These are phyloP conservation scores for Medakamo hakoo DNA, from an alignment of 139 green algal genomes.

Conservation along the genomic window DNA sequence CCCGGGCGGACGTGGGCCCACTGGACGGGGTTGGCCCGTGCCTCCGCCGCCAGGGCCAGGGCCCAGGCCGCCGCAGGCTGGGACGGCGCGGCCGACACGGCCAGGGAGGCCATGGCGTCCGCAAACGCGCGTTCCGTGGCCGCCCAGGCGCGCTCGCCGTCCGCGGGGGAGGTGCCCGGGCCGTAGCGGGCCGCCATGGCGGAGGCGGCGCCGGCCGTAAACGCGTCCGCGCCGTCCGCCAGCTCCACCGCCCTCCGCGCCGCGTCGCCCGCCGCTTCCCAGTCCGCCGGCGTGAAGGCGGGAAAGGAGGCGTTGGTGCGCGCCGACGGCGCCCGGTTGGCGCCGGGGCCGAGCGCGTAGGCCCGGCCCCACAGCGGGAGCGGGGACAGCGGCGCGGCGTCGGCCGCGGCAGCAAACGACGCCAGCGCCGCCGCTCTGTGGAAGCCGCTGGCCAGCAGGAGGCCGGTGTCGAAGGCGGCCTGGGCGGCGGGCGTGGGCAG, in stretches of 20 bases:
- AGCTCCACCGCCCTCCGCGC: background rate
- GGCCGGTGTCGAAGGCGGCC: background rate
- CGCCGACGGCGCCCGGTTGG: background rate
- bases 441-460: background rate
- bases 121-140: background rate
- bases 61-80: too few species aligned
- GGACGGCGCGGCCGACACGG: too few species aligned
- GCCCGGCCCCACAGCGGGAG: background rate
- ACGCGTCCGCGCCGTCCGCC: too few species aligned
- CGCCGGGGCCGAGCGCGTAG: background rate
- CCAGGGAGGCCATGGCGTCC: background rate
- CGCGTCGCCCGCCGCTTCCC: too few species aligned
- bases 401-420: background rate
- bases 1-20: too few species aligned
- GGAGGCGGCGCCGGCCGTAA: background rate
- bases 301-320: background rate
- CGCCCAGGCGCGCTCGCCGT: too few species aligned
- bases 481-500: background rate
- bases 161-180: too few species aligned
- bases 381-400: too few species aligned
- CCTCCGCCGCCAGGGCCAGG: too few species aligned
- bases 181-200: background rate
- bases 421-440: background rate
- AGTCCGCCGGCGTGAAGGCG: background rate
- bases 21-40: too few species aligned